Base-by-base conservation (phyloP, 2,329 filamentous ascomycete species). In the Pseudogymnoascus sp. region DNA sequence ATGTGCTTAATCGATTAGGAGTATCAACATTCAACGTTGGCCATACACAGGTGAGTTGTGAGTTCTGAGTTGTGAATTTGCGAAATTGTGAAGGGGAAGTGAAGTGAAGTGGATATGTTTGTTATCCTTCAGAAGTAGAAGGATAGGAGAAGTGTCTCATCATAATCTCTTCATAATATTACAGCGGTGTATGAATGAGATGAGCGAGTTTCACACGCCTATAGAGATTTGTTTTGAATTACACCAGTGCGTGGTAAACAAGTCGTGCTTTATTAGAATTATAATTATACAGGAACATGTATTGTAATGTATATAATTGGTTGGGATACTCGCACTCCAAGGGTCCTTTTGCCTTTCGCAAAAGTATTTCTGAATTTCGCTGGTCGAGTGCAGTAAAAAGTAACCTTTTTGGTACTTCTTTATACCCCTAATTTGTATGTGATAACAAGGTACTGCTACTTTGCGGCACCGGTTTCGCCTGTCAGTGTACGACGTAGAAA, bases 101-200 rank as follows among this genome's bases (percentile, higher is more conserved):
- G 44, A 26, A 2, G 44, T n/a, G 6, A 26, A 8, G 44, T 10
- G 16, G 26, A 19, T 19, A 26, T 56, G 26, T 33, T 56, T 56
- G 47, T 56, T 56, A 56, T 56, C 14, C 26, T 31, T 6, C 26
- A 16, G 26, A 53, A 53, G 47, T 11, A 31, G 47, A 19, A 56
- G 47, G 47, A 56, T 56, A 56, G 26, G 47, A 56, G 47, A 31
- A 56, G 47, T 56, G 47, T 56, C 47, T 56, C 47, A 56, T 56
- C 26, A 56, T 56, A 56, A 56, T 56, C 47, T 56, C 47, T 19
- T 56, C 47, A 56, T 56, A 56, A 56, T 56, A 56, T 56, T 33
- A 56, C n/a, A 31, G 26, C 26, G 14, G 26, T 31, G 26, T 56
- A 56, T 31, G 21, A 56, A 56, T 19, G 47, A 56, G 47, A 56